Conservation (phyloP, 2,329 filamentous ascomycete genomes). For the Fusarium scirpi region DNA sequence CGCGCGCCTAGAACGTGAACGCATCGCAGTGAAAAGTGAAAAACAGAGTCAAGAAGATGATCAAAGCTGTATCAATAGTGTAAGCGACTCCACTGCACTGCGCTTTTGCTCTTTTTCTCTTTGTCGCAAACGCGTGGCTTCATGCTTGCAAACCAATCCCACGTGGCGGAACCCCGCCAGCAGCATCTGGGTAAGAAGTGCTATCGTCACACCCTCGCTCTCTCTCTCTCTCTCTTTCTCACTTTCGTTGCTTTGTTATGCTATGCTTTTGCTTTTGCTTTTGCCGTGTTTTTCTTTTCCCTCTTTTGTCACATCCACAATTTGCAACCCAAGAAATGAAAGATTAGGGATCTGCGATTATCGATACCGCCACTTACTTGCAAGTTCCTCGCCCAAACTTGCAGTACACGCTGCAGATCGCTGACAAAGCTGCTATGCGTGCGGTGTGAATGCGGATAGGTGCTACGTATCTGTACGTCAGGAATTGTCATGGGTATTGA, state of each 20-base stretch:
- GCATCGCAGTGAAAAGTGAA: not conserved
- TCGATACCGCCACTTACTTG: constrained; percentile 18
- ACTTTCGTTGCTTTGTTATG: not conserved
- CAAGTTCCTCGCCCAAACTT: not conserved
- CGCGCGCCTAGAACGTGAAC: constrained; percentile 31
- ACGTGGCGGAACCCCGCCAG: constrained; percentile 46
- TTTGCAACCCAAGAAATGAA: not conserved
- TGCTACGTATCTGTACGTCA: not conserved
- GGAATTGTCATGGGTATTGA: not conserved
- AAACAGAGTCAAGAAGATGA: not conserved
- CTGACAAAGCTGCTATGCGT: constrained; percentile 1
- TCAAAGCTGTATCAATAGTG: constrained; percentile 4
- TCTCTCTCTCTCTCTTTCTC: not conserved
- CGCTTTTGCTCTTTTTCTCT: constrained; percentile 37
- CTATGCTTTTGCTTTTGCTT: constrained; percentile 2
- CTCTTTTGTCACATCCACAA: not conserved
- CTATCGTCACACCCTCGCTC: constrained; percentile 32
- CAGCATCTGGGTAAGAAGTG: constrained; percentile 3
- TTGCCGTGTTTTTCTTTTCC: not conserved
- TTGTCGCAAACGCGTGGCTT: constrained; percentile 44
- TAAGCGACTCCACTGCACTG: constrained; percentile 41
- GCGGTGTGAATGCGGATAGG: not conserved
- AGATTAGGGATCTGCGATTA: constrained; percentile 10
- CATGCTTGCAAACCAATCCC: constrained; percentile 42
- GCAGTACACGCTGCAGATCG: constrained; percentile 7